phyloP scores from a whole-genome alignment of 2,329 filamentous ascomycete species.

The Colletotrichum horii region DNA sequence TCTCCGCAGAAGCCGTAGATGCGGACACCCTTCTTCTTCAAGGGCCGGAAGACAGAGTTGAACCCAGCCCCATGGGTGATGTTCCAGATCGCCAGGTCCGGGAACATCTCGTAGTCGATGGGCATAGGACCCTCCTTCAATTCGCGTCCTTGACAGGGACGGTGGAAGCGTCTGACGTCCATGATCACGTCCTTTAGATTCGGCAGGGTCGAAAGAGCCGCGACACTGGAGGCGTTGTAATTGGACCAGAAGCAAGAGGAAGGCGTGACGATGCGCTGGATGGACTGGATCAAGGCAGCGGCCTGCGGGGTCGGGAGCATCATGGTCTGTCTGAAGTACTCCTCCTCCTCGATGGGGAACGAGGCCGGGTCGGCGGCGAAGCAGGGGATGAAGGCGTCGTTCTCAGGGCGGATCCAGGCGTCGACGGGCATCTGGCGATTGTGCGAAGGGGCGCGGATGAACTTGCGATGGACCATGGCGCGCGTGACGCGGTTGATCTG shows the following conservation, averaged over 20 bases:
- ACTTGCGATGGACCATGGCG: background rate
- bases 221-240: background rate
- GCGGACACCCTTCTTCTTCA: background rate
- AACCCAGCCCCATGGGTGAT: background rate
- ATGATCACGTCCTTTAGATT: background rate
- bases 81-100: background rate
- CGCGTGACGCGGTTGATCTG: background rate
- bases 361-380: conserved; percentile 23
- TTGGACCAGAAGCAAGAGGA: background rate
- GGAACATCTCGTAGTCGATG: background rate
- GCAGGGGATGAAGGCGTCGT: conserved; percentile 23
- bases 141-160: background rate
- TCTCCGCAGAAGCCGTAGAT: background rate
- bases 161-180: background rate
- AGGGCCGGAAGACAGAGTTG: background rate
- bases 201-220: background rate
- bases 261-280: background rate
- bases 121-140: background rate
- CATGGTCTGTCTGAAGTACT: background rate
- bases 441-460: background rate
- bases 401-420: background rate
- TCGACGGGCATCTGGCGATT: background rate
- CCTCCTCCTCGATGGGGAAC: background rate
- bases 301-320: background rate
- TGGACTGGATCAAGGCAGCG: background rate